Conservation (phyloP, 2,329 filamentous ascomycete species). For the Tolypocladium paradoxum region DNA sequence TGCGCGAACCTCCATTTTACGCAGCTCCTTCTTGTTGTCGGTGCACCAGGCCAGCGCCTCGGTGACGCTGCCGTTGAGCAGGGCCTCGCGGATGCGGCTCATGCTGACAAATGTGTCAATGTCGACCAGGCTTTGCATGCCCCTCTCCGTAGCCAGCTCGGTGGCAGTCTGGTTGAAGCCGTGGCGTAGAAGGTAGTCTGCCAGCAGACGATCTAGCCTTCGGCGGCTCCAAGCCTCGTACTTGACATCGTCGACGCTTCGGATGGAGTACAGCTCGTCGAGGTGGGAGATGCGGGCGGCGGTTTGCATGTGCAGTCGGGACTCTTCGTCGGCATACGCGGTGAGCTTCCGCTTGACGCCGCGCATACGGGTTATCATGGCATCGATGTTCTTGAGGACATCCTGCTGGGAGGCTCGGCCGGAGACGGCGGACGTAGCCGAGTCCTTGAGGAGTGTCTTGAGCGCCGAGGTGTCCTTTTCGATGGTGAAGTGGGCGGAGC, state of each 20-base stretch:
- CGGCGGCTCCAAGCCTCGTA: conserved; percentile 85
- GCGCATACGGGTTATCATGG: conserved; percentile 76
- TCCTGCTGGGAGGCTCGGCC: conserved; percentile 53
- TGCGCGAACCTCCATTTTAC: conserved; percentile 64
- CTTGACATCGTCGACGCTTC: conserved; percentile 77
- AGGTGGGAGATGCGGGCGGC: conserved; percentile 71
- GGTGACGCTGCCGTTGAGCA: conserved; percentile 58
- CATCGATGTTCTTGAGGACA: conserved; percentile 71
- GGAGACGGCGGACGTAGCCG: conserved; percentile 55
- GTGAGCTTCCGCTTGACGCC: conserved; percentile 81
- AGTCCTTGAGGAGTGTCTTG: conserved; percentile 49
- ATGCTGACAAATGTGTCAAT: conserved; percentile 79
- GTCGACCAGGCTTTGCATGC: conserved; percentile 74
- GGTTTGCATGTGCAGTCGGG: conserved; percentile 61
- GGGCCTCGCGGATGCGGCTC: conserved; percentile 62
- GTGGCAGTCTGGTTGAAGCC: conserved; percentile 72
- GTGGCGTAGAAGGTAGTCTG: conserved; percentile 83
- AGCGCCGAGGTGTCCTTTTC: conserved; percentile 59
- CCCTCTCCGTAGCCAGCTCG: conserved; percentile 62
- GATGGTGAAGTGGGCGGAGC: conserved; percentile 66
- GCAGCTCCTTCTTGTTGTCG: conserved; percentile 86
- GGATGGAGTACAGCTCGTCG: conserved; percentile 67
- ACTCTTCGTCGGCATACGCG: conserved; percentile 67
- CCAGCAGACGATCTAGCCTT: conserved; percentile 71
- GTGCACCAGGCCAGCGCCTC: conserved; percentile 84